Base-by-base conservation (phyloP, 371 early-diverging fungal species). In the Rhizopus arrhizus region DNA sequence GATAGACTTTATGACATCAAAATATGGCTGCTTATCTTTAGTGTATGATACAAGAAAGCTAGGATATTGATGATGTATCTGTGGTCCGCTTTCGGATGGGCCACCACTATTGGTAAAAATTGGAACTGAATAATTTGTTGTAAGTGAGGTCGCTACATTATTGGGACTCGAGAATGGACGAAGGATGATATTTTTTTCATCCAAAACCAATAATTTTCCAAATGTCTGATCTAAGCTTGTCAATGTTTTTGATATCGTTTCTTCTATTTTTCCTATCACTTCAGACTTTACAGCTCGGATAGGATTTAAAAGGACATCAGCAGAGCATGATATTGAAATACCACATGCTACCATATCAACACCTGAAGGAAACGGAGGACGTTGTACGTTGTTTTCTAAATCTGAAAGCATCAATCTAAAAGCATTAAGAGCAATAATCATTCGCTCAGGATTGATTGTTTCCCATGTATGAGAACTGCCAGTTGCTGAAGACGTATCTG, bases 381-480 rank as follows among this genome's bases (percentile, higher is more conserved):
- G 66, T 38, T 53, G 64, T 13, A 67, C 66, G 11, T 70, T 79
- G 15, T 84, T 78, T 55, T 91, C 91, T 7, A 89, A 73, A 61
- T 91, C 91, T 0, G 85, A 72, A 9, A 94, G 70, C 53, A 91
- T 74, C 32, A 91, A 57, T 58, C 89, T 70, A 61, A 92, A 92
- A 0, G 92, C 84, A 10, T 89, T 68, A 3, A 94, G 72, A 0
- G 82, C 93, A 49, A 94, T 85, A 12, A 88, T 86, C 73, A 89
- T 84, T 11, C 91, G 80, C 64, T 94, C 94, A 0, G 93, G 90
- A 16, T 72, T 70, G 41, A 89, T 74, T 49, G 73, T 62, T 29
- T 88, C 89, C 72, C 54, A 70, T 62, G 73, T 73, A 56, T 83
- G 57, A 66, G 82, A 51, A 64, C 69, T 16, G 58, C 82, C 62